These are phyloP conservation scores for Magnusiomyces paraingens DNA, from an alignment of 1,139 yeast species.

Conservation along the genomic window DNA sequence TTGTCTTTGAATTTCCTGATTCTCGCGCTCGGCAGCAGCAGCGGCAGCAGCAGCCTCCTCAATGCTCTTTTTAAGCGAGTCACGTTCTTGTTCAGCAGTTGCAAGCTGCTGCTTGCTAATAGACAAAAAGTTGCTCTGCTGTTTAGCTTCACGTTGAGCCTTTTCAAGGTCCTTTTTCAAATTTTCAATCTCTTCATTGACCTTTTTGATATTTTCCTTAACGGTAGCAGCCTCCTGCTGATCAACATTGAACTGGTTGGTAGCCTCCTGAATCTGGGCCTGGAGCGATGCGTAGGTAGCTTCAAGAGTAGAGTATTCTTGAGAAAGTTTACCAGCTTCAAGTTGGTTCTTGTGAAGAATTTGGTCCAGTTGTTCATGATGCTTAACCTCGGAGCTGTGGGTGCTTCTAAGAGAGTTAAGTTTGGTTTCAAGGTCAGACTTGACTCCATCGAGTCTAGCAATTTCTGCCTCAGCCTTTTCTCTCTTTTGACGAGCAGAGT, in stretches of 20 bases:
- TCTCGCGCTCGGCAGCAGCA: constrained; percentile 26
- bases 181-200: constrained; percentile 62
- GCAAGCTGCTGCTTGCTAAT: constrained; percentile 67
- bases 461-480: constrained; percentile 72
- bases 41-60: constrained; percentile 34
- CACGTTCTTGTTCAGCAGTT: constrained; percentile 48
- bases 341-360: constrained; percentile 51
- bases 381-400: constrained; percentile 67
- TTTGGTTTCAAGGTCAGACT: constrained; percentile 65
- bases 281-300: constrained; percentile 74
- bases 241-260: constrained; percentile 52
- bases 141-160: constrained; percentile 48
- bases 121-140: constrained; percentile 55
- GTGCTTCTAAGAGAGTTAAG: constrained; percentile 58
- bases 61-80: constrained; percentile 39
- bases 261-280: constrained; percentile 56
- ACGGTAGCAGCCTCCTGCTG: constrained; percentile 59
- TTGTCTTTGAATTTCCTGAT: constrained; percentile 40
- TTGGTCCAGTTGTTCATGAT: constrained; percentile 59
- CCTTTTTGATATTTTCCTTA: constrained; percentile 58
- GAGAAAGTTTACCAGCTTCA: constrained; percentile 66
- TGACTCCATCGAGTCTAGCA: constrained; percentile 53
- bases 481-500: constrained; percentile 62
- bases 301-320: constrained; percentile 73
- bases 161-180: constrained; percentile 50